Base-by-base conservation (phyloP, 2,329 filamentous ascomycete species). In the Hymenoscyphus repandus region DNA sequence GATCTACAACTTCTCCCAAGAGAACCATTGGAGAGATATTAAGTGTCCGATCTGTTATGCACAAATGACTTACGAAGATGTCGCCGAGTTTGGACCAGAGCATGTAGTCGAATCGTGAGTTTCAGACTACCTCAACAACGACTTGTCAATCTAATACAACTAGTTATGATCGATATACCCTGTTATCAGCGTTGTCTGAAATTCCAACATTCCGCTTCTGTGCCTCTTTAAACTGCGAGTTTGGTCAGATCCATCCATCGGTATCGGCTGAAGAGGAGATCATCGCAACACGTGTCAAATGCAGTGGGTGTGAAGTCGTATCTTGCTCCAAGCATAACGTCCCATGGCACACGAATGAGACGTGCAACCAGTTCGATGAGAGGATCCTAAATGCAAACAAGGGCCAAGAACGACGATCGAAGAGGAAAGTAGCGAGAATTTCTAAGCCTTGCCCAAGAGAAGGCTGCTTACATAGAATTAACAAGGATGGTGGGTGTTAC, bases 171-270 rank as follows among this genome's bases (percentile, higher is more conserved):
- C 55, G 51, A 34, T 56, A 54, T 36, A 47, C 40, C 1, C 55
- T 53, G n/a, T 46, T 43, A 3, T 33, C 48, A 11, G 42, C 52
- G 11, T 49, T 54, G 17, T 17, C 10, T 2, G 22, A 51, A 18
- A 22, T 57, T 13, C 54, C 55, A 5, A 56, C 50, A 18, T 59
- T 57, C 40, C 46, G 53, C 27, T 54, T 51, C 47, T 59, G 57
- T 37, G 32, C 54, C 22, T 53, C 52, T 6, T 53, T 52, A 11
- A 30, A 30, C 34, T 59, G 57, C 40, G 31, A 42, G 1, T 55
- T 53, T 20, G 55, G 57, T 10, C 55, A 57, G 47, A 53, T 56
- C 39, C 52, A 59, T 18, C 47, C 50, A 6, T 32, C 41, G 2
- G 41, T 40, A 6, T 37, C 41, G 2, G 20, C 30, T 10, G 15